Base-by-base conservation (phyloP, 441 rosid species). In the Mallotus repandus region DNA sequence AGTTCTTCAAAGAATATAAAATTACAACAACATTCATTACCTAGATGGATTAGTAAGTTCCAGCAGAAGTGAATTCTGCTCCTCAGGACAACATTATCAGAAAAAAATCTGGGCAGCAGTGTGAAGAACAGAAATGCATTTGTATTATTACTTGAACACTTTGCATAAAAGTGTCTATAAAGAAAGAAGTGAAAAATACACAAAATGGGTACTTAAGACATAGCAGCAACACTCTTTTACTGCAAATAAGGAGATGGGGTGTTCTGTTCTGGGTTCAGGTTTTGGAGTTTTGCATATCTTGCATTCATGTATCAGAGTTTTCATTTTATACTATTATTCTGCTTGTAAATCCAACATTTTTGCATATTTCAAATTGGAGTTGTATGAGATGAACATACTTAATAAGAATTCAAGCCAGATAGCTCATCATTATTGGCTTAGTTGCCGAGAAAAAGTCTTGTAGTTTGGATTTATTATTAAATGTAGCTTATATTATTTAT, bases 1-100 rank as follows among this genome's bases (percentile, higher is more conserved):
- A 85, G 82, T 60, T 29, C 78, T 68, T 72, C 62, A 74, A 74
- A 68, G 73, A 62, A 72, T 71, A 72, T 72, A 45, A 49, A 2
- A 61, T 63, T 50, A 69, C 58, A 77, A 77, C 65, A 68, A 66
- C 66, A 74, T 78, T 53, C 81, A 48, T 70, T 52, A 2, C n/a
- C 29, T 3, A 38, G 16, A 10, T 18, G 32, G 32, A 29, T 1
- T 14, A 61, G 43, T 22, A 7, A 38, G 41, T 62, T 68, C 45
- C 9, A 35, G n/a, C 21, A 2, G 35, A 50, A 53, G 35, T n/a
- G 22, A 14, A 12, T 67, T 38, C 66, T 60, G 48, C 38, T 41
- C 41, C 77, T 59, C 73, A 25, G 58, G 6, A 32, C 69, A 53
- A 0, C 63, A 62, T 48, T 68, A 75, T 54, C 62, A 13, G 15